Conservation (phyloP, 495 filamentous ascomycete species). For the Xylaria scruposa region DNA sequence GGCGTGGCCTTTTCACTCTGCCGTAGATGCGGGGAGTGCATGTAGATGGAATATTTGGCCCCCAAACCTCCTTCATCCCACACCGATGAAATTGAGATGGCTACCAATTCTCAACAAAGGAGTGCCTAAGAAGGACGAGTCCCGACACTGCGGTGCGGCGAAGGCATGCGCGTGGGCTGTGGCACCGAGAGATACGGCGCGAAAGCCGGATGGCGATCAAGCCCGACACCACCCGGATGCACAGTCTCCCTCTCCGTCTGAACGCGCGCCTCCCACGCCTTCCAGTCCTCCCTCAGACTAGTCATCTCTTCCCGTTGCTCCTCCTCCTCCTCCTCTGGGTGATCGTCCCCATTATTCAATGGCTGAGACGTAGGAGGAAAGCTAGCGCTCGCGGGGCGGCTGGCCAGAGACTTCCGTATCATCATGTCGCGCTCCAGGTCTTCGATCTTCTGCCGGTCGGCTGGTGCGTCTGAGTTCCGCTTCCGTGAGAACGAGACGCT, state of each 20-base stretch:
- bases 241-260: slow-evolving; percentile 38
- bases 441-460: slow-evolving; percentile 40
- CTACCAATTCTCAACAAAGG: too few relatives aligned
- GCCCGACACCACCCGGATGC: slow-evolving; percentile 38
- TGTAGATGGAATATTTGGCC: neutral
- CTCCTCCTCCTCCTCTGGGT: neutral
- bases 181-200: slow-evolving; percentile 36
- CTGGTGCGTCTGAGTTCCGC: slow-evolving; percentile 35
- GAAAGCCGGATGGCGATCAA: slow-evolving; percentile 34
- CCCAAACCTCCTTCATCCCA: neutral
- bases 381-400: slow-evolving; percentile 34
- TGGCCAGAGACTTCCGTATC: slow-evolving; percentile 56
- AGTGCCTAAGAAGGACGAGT: neutral
- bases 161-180: slow-evolving; percentile 35
- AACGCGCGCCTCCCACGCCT: slow-evolving; percentile 42
- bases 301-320: neutral
- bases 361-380: neutral
- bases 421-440: slow-evolving; percentile 50
- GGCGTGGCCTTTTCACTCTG: neutral
- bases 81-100: neutral
- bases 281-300: slow-evolving; percentile 34
- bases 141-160: slow-evolving; percentile 23
- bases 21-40: neutral
- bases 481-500: slow-evolving; percentile 28
- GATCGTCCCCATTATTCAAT: slow-evolving; percentile 19